These are phyloP conservation scores for Fusarium longipes DNA, from an alignment of 2,329 filamentous ascomycete genomes.

Conservation along the genomic window DNA sequence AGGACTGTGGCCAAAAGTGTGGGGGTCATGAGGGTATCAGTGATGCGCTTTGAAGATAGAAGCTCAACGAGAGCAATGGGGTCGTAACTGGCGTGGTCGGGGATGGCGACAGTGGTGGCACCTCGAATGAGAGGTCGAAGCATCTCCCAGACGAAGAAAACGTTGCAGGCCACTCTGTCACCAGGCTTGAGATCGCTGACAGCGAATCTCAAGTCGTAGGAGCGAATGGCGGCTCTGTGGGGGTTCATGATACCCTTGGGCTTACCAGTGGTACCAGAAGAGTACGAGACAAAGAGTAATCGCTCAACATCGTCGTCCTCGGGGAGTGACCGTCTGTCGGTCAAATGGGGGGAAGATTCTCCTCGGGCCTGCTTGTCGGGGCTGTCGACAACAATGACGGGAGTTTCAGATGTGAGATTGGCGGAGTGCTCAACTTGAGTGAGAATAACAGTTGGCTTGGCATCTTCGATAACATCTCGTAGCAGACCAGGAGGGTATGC, in stretches of 20 bases:
- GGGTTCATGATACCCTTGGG: conserved; percentile 88
- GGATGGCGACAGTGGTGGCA: conserved; percentile 79
- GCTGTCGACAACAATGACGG: conserved; percentile 73
- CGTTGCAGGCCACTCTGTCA: conserved; percentile 86
- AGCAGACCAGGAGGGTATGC: conserved; percentile 80
- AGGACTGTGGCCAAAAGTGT: conserved; percentile 81
- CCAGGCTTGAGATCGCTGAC: conserved; percentile 76
- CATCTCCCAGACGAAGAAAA: conserved; percentile 90
- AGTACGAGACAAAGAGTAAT: conserved; percentile 84
- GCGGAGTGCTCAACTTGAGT: conserved; percentile 72
- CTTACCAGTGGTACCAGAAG: conserved; percentile 79
- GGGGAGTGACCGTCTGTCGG: conserved; percentile 64
- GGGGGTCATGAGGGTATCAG: conserved; percentile 86
- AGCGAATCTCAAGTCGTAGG: conserved; percentile 77
- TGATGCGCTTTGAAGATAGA: conserved; percentile 72
- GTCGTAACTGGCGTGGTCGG: conserved; percentile 82
- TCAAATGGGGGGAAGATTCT: conserved; percentile 46
- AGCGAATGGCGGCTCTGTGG: conserved; percentile 77
- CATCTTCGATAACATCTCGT: conserved; percentile 81
- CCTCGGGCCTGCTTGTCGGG: conserved; percentile 47
- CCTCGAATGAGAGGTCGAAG: conserved; percentile 79
- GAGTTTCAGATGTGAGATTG: conserved; percentile 72
- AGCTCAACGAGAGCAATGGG: conserved; percentile 78
- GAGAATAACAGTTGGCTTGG: conserved; percentile 75
- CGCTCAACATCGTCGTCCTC: conserved; percentile 76